phyloP scores from a whole-genome alignment of 352 stramenopile genomes.

The Halophytophthora batemanensis region DNA sequence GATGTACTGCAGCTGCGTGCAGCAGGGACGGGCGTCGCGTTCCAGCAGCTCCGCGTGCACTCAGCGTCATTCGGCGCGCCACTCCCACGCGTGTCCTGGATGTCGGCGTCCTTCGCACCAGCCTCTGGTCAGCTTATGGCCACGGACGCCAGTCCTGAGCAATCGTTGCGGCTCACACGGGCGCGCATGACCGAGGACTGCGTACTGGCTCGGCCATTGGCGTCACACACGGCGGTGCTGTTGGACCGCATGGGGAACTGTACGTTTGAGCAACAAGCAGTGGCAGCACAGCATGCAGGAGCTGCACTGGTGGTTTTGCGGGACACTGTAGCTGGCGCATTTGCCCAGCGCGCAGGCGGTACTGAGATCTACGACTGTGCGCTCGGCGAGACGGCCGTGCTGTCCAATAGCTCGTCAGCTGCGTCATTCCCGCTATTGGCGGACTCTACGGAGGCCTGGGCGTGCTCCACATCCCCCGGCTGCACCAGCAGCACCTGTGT shows the following conservation, averaged over 20 bases:
- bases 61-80: slow-evolving; percentile 25
- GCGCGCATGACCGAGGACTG: slow-evolving; percentile 21
- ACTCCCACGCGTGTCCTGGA: slow-evolving; percentile 21
- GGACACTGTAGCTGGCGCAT: slow-evolving; percentile 44
- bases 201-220: slow-evolving; percentile 1
- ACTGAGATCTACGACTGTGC: slow-evolving; percentile 41
- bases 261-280: slow-evolving; percentile 46
- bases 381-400: slow-evolving; percentile 32
- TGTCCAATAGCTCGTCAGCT: slow-evolving; percentile 26
- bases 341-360: slow-evolving; percentile 16
- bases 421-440: slow-evolving; percentile 27
- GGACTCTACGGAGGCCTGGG: slow-evolving; percentile 18
- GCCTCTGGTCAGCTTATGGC: slow-evolving; percentile 7
- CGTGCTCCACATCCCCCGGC: slow-evolving; percentile 15
- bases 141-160: slow-evolving; percentile 2
- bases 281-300: slow-evolving; percentile 27
- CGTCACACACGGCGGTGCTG: slow-evolving; percentile 28
- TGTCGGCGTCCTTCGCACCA: slow-evolving; percentile 11
- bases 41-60: slow-evolving; percentile 30
- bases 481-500: slow-evolving; percentile 44
- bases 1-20: slow-evolving; percentile 30
- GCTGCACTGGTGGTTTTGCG: slow-evolving; percentile 46
- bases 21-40: slow-evolving; percentile 1
- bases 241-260: slow-evolving; percentile 45
- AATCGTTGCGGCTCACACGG: slow-evolving; percentile 15